Percentiles rank a stretch among this genome's conserved stretches.
These are phyloP conservation scores for Toxicodendron radicans DNA, from an alignment of 345 rosid species.

Conservation along the genomic window DNA sequence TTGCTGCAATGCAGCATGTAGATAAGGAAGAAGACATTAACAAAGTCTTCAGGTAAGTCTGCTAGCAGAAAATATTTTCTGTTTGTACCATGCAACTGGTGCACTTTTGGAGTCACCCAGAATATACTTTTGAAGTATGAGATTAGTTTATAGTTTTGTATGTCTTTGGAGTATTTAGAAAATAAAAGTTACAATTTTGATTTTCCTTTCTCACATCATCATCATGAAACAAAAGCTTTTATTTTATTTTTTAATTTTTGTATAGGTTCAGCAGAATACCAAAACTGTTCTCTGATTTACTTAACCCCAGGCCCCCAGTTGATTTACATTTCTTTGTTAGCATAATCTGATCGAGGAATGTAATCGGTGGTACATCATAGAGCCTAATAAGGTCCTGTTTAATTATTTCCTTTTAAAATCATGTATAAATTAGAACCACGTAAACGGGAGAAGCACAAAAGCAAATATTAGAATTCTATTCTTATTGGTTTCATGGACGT, in stretches of 20 bases:
- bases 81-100: conserved; percentile 2
- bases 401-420: background rate
- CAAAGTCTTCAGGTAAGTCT: conserved; percentile 78
- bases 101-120: background rate
- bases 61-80: conserved; percentile 3
- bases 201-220: conserved; percentile 2
- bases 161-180: background rate
- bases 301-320: background rate
- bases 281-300: background rate
- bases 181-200: background rate
- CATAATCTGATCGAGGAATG: background rate
- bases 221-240: no score
- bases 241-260: no score
- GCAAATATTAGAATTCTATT: background rate
- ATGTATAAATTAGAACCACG: background rate
- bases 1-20: conserved; percentile 88
- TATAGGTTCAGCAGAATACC: background rate
- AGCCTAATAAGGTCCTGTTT: background rate
- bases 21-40: conserved; percentile 98
- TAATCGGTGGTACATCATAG: background rate
- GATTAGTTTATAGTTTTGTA: background rate
- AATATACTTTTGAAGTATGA: background rate
- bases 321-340: background rate
- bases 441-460: background rate
- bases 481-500: background rate